These are phyloP conservation scores for Sugiyamaella grinbergsii DNA, from an alignment of 1,139 yeast genomes.

Conservation along the genomic window DNA sequence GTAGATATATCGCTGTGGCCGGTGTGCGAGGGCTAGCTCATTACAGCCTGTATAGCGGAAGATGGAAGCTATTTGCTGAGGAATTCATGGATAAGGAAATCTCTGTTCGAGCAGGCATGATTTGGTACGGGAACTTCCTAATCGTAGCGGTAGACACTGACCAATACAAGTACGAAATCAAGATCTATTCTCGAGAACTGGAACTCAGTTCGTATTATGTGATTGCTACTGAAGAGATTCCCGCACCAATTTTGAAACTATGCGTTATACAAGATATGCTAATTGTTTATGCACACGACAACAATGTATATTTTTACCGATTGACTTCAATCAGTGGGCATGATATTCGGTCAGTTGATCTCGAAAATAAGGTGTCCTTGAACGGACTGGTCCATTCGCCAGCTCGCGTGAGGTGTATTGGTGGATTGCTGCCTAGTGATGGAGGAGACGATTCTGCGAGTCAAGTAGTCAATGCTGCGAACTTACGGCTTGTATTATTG, in stretches of 20 bases:
- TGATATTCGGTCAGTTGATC: constrained; percentile 31
- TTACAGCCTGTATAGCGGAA: constrained; percentile 44
- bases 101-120: constrained; percentile 47
- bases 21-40: constrained; percentile 48
- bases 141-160: constrained; percentile 44
- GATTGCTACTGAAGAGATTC: constrained; percentile 33
- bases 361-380: constrained; percentile 39
- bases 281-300: constrained; percentile 42
- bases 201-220: constrained; percentile 40
- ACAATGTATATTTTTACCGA: constrained; percentile 38
- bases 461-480: constrained; percentile 10
- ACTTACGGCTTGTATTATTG: constrained; percentile 34
- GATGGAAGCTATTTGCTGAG: constrained; percentile 46
- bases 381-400: constrained; percentile 43
- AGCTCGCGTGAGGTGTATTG: constrained; percentile 41
- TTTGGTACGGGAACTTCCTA: constrained; percentile 47
- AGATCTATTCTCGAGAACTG: constrained; percentile 43
- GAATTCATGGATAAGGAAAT: constrained; percentile 45
- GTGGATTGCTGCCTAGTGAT: constrained; percentile 28
- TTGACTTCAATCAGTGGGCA: constrained; percentile 18
- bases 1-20: constrained; percentile 48
- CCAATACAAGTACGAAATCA: constrained; percentile 36
- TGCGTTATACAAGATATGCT: constrained; percentile 38
- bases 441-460: constrained; percentile 13
- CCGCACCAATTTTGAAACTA: constrained; percentile 38